A percentile compares a stretch with the other conserved stretches of the same genome.
phyloP scores from a whole-genome alignment of 1,284 basidiomycete genomes.

The Boletus subluridellus region DNA sequence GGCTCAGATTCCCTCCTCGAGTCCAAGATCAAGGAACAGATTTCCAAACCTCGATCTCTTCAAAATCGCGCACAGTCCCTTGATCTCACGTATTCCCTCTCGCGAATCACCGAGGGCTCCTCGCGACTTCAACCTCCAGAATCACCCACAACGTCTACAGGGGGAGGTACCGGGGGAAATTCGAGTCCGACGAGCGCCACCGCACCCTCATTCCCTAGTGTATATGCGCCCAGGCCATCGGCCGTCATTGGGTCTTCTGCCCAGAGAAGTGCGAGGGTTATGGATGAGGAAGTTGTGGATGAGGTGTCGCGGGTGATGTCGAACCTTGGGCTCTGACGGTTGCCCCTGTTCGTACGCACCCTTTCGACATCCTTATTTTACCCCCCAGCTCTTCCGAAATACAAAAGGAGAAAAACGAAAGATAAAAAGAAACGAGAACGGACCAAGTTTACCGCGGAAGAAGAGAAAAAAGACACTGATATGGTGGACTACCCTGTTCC shows the following conservation, averaged over 20 bases:
- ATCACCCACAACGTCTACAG: constrained; percentile 72
- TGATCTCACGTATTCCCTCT: constrained; percentile 73
- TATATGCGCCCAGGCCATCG: constrained; percentile 62
- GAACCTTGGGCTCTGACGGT: constrained; percentile 63
- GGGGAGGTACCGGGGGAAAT: constrained; percentile 59
- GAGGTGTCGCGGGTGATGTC: constrained; percentile 77
- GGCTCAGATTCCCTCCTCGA: constrained; percentile 87
- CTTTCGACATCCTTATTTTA: constrained; percentile 4
- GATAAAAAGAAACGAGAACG: constrained; percentile 3
- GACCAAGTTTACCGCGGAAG: constrained; percentile 10
- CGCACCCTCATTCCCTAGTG: constrained; percentile 77
- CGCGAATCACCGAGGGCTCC: constrained; percentile 68
- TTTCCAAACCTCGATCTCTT: constrained; percentile 68
- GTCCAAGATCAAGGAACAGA: constrained; percentile 77
- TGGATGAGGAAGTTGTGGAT: constrained; percentile 62
- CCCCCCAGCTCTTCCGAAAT: constrained; percentile 10
- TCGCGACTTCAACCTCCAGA: constrained; percentile 62
- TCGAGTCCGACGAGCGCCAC: constrained; percentile 72
- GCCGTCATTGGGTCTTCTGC: constrained; percentile 47
- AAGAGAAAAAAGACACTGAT: constrained; percentile 5
- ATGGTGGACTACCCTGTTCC: constrained; percentile 21
- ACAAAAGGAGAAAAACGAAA: constrained; percentile 1
- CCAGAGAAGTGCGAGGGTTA: constrained; percentile 46
- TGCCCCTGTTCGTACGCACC: constrained; percentile 20
- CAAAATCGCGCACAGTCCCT: constrained; percentile 79